Conservation (phyloP, 2,329 filamentous ascomycete species). For the Podosphaera aphanis region DNA sequence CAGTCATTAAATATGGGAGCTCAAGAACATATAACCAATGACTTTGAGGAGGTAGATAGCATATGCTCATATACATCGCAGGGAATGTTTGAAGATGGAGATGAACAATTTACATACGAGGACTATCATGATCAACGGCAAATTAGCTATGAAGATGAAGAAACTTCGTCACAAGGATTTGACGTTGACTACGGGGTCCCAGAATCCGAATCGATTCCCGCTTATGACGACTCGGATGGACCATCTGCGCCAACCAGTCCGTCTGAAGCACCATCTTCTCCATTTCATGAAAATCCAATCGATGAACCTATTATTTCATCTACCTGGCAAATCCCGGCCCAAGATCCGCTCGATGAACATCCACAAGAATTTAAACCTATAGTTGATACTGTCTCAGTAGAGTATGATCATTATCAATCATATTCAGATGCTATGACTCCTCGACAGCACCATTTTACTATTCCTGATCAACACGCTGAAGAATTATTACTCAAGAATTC, state of each 20-base stretch:
- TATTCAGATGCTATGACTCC: not conserved
- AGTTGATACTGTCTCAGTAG: not conserved
- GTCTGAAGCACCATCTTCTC: conserved; percentile 1
- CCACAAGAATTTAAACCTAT: not conserved
- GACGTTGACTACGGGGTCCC: no score
- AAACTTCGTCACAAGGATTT: no score
- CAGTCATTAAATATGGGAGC: no score
- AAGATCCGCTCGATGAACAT: not conserved
- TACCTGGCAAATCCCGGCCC: not conserved
- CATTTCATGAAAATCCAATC: not conserved
- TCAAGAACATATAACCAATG: no score
- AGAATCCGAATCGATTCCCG: not conserved
- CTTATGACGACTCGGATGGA: not conserved
- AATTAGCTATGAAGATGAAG: no score
- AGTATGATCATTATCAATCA: not conserved
- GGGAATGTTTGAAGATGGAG: no score
- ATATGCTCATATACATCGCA: no score
- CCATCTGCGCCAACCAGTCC: not conserved
- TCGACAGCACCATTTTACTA: not conserved
- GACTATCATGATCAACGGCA: no score
- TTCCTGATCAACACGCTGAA: not conserved
- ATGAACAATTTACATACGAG: no score
- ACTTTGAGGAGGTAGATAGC: no score
- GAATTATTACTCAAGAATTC: not conserved
- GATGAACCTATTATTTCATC: conserved; percentile 1